Conservation (phyloP, 176 grass and related monocot species). For the Cocos nucifera region DNA sequence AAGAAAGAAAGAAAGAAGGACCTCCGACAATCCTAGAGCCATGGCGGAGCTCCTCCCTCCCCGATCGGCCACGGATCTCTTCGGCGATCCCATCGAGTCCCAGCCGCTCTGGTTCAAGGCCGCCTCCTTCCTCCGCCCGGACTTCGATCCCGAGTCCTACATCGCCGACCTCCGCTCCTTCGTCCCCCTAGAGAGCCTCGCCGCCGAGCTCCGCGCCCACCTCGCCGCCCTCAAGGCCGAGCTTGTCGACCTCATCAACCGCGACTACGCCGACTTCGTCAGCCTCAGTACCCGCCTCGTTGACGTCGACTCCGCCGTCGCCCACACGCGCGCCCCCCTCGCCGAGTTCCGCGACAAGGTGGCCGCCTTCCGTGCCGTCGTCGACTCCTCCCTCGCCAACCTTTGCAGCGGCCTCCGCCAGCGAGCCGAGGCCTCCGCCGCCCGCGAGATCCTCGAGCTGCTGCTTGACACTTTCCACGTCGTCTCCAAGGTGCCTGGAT, state of each 20-base stretch:
- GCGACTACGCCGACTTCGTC: conserved; percentile 91
- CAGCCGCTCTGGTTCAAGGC: conserved; percentile 77
- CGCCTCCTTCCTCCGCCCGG: conserved; percentile 44
- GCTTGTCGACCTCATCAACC: conserved; percentile 93
- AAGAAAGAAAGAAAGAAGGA: too few relatives aligned
- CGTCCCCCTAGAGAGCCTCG: conserved; percentile 87
- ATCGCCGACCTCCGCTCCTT: conserved; percentile 76
- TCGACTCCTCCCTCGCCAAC: conserved; percentile 29
- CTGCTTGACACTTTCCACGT: conserved; percentile 93
- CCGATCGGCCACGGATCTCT: conserved; percentile 48
- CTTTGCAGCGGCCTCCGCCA: conserved; percentile 58
- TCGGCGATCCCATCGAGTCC: conserved; percentile 82
- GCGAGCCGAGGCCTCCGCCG: conserved; percentile 39
- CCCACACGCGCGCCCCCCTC: conserved; percentile 57
- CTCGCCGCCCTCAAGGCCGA: conserved; percentile 70
- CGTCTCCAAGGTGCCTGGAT: conserved; percentile 63
- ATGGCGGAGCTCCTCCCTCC: conserved; percentile 41
- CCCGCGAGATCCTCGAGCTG: conserved; percentile 76
- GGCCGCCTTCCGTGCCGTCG: conserved; percentile 34
- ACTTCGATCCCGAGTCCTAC: conserved; percentile 71
- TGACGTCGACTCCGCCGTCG: conserved; percentile 62
- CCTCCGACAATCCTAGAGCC: background rate
- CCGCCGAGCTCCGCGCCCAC: conserved; percentile 66
- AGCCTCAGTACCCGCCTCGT: conserved; percentile 77
- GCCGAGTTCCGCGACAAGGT: conserved; percentile 80